phyloP scores from a whole-genome alignment of 2,329 filamentous ascomycete species.

The Colletotrichum sp. region DNA sequence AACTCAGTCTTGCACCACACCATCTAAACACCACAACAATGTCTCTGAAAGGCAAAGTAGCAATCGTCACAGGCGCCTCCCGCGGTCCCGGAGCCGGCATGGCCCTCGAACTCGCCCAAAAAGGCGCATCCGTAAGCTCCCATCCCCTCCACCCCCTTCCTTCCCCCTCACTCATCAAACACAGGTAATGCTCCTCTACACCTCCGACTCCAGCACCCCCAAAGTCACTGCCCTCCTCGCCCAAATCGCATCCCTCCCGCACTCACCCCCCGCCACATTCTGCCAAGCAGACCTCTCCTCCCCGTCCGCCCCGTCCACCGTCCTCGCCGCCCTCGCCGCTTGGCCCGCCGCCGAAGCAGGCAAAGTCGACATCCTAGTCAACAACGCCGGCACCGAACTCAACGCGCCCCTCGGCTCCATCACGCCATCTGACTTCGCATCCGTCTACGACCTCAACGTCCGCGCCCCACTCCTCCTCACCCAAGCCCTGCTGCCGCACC shows the following conservation, averaged over 20 bases:
- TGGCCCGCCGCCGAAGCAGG: slow-evolving; percentile 14
- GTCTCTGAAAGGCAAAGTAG: slow-evolving; percentile 22
- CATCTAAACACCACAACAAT: neutral
- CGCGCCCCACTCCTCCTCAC: slow-evolving; percentile 58
- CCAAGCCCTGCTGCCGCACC: slow-evolving; percentile 56
- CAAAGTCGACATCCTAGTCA: slow-evolving; percentile 37
- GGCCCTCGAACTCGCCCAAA: slow-evolving; percentile 25
- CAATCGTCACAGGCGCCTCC: slow-evolving; percentile 28
- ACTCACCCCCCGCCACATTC: slow-evolving; percentile 1
- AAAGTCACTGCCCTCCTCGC: slow-evolving; percentile 11
- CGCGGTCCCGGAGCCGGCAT: slow-evolving; percentile 27
- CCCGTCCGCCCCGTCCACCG: slow-evolving; percentile 24
- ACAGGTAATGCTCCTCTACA: slow-evolving; percentile 26
- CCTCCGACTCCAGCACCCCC: slow-evolving; percentile 20
- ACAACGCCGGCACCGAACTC: slow-evolving; percentile 43
- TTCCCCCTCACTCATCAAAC: too few species aligned
- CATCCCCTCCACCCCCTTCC: rapidly evolving
- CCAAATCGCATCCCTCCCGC: slow-evolving; percentile 17
- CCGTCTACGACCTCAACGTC: slow-evolving; percentile 63
- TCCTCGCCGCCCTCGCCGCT: slow-evolving; percentile 38
- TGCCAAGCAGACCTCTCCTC: slow-evolving; percentile 27
- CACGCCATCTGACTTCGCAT: slow-evolving; percentile 54
- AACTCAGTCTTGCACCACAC: neutral
- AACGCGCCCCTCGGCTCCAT: slow-evolving; percentile 43
- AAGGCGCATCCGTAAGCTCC: slow-evolving; percentile 25